Conservation (phyloP, 306 rosid genomes). For the Pterocarpus macrocarpus region DNA sequence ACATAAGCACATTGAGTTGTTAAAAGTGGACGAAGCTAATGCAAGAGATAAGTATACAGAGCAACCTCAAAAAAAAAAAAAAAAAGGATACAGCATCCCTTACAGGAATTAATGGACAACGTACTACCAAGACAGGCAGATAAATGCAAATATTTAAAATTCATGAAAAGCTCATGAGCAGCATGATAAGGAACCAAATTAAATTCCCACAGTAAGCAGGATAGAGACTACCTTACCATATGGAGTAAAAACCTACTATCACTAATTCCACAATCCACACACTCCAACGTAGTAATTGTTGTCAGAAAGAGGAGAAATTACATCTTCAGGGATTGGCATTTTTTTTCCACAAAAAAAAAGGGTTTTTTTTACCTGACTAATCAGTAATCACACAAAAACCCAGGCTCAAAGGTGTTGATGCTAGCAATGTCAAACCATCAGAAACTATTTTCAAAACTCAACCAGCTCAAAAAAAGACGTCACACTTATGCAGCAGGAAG, state of each 20-base stretch:
- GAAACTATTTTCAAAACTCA: background rate
- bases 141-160: slow-evolving; percentile 22
- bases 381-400: background rate
- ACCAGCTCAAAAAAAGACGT: too few relatives aligned
- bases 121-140: background rate
- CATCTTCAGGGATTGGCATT: background rate
- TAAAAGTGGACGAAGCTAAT: slow-evolving; percentile 1
- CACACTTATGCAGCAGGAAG: background rate
- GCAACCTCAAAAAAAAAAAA: background rate
- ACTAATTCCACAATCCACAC: background rate
- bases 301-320: background rate
- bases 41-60: background rate
- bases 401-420: background rate
- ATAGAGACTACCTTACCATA: background rate
- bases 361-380: background rate
- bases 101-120: background rate
- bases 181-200: too few relatives aligned
- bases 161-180: too few relatives aligned
- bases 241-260: background rate
- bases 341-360: too few relatives aligned
- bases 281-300: background rate
- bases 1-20: slow-evolving; percentile 25
- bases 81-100: background rate
- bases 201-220: background rate
- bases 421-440: background rate